These are phyloP conservation scores for Phytophthora tentaculata DNA, from an alignment of 352 stramenopile genomes.

Conservation along the genomic window DNA sequence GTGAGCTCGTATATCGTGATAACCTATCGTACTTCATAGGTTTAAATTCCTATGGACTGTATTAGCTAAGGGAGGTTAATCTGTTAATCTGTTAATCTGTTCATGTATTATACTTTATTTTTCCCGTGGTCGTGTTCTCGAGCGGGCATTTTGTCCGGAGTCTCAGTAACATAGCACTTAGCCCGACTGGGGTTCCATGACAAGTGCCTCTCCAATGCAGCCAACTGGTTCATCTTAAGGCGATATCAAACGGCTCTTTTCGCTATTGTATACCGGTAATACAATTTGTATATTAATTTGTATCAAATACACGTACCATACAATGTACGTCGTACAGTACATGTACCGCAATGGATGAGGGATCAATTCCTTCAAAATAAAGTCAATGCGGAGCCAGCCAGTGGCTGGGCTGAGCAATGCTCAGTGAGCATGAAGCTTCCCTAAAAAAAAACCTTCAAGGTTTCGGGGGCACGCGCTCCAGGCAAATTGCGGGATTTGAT, in stretches of 20 bases:
- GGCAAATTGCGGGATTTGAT: slow-evolving; percentile 35
- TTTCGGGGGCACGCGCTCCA: slow-evolving; percentile 11
- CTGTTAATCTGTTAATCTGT: no score
- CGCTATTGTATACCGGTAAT: no score
- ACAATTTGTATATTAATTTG: no score
- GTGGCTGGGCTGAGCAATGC: no score
- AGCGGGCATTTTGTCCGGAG: slow-evolving; percentile 14
- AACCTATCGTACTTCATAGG: no score
- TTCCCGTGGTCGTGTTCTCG: slow-evolving; percentile 22
- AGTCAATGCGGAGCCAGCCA: slow-evolving; percentile 17
- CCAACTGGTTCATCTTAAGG: slow-evolving; percentile 24
- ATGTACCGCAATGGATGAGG: slow-evolving; percentile 6
- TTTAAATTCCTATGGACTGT: no score
- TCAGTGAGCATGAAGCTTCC: slow-evolving; percentile 13
- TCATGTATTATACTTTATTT: no score
- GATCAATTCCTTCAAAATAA: not conserved
- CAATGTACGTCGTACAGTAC: no score
- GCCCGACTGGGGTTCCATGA: not conserved
- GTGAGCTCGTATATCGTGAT: no score
- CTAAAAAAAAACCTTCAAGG: slow-evolving; percentile 14
- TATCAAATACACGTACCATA: no score
- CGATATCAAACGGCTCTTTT: slow-evolving; percentile 29
- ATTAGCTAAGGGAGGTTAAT: no score
- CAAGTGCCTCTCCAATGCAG: slow-evolving; percentile 7
- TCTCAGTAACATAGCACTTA: slow-evolving; percentile 7